Evolutionary conservation across 768 basidiomycete genomes (phyloP).

Genomic region (Tricholoma terreum): DNA sequence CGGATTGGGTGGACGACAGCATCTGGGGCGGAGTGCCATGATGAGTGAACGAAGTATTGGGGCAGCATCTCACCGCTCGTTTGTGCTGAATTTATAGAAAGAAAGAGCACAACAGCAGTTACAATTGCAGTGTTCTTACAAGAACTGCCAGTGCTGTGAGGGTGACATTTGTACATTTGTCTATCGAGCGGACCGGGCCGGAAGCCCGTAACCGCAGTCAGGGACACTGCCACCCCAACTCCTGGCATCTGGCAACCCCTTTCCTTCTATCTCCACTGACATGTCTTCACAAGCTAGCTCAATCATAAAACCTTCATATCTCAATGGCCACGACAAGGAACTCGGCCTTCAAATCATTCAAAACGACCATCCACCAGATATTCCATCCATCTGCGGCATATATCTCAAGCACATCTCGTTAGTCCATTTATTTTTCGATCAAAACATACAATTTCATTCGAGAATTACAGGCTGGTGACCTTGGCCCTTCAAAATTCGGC

Average conservation of each 20-base stretch:
- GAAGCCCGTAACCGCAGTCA: neutral
- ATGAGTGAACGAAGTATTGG: too few species aligned
- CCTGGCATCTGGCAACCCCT: neutral
- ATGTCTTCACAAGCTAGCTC: constrained; percentile 11
- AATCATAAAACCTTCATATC: constrained; percentile 21
- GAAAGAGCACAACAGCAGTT: neutral
- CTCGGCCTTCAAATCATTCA: constrained; percentile 37
- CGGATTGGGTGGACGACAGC: too few species aligned
- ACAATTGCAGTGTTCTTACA: too few species aligned
- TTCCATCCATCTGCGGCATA: constrained; percentile 63
- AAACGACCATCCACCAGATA: constrained; percentile 26
- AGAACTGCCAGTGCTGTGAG: too few species aligned
- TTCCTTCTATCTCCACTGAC: constrained; percentile 12
- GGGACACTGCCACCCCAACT: neutral
- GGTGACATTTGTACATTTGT: too few species aligned
- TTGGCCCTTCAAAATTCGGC: constrained; percentile 90
- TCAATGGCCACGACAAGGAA: constrained; percentile 38
- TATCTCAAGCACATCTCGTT: constrained; percentile 82
- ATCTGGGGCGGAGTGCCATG: neutral
- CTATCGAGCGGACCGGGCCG: too few species aligned
- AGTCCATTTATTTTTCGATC: constrained; percentile 25
- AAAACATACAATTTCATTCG: neutral
- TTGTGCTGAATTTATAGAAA: neutral
- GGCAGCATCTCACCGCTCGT: too few species aligned
- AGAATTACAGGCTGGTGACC: constrained; percentile 58